Evolutionary conservation across 164 flowering plant species (phyloP), one percentile per base, ranked within the genome.

Genomic region (Dillenia suffruticosa): DNA sequence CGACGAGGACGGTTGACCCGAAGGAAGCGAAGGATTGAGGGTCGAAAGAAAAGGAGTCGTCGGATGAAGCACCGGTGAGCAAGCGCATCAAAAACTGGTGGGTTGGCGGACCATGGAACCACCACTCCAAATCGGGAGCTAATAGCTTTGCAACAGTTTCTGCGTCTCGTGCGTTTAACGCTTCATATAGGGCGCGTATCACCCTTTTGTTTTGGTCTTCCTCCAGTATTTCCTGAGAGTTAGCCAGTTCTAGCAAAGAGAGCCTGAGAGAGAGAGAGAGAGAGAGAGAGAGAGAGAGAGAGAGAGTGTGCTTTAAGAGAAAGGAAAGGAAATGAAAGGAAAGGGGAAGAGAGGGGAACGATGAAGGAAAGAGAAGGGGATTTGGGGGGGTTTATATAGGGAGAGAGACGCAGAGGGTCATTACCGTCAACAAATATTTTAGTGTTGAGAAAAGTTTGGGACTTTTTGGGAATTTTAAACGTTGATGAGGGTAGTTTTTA

Each of bases 101-200:
- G 10, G 88, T 45, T 0, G 96, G 97, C 0, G 97, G 97, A 61
- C 97, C 97, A 71, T 91, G 98, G 82, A 92, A 92, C 92, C 95
- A 86, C 96, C 96, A 89, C 85, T 92, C 96, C 50, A 92, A 81
- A 72, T 92, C 98, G 0, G 94, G 72, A 51, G 86, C 89, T 10
- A 92, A 78, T 8, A 89, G 74, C 50, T 70, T 69, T 71, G 82
- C 87, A 44, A 92, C 87, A 10, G 83, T 74, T 48, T 66, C 76
- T 0, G 80, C 91, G 94, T 89, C 90, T n/a, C 86, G 83, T 9
- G 74, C 12, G 64, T 68, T 79, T 56, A 92, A 61, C 82, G 98
- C 98, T 13, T 84, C 91, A 81, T 92, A 92, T 5, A 92, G 84
- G 82, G 88, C 82, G 72, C 64, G 78, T 14, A 92, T 92, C 79